Evolutionary conservation across 176 grass and related monocot species (phyloP).

Genomic region (Otatea glauca): DNA sequence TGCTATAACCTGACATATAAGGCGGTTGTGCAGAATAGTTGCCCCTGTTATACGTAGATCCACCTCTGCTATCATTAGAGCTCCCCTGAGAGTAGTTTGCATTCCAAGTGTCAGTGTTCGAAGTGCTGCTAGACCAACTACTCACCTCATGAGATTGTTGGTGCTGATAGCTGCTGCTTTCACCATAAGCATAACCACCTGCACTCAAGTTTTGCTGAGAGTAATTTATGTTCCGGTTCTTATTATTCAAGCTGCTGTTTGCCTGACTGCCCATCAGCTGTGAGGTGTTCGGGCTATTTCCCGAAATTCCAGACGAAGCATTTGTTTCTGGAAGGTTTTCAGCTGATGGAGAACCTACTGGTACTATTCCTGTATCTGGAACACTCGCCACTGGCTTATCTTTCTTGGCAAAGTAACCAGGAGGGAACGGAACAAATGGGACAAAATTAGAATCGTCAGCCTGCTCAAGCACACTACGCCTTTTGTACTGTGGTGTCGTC

Average conservation of each 20-base stretch:
- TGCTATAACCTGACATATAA: conserved; percentile 45
- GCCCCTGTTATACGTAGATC: conserved; percentile 21
- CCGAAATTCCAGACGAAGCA: conserved; percentile 5
- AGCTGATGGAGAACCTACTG: conserved; percentile 43
- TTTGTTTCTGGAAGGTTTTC: conserved; percentile 36
- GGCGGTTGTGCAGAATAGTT: conserved; percentile 39
- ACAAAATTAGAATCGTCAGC: conserved; percentile 72
- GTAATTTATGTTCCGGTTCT: conserved; percentile 36
- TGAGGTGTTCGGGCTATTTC: conserved; percentile 35
- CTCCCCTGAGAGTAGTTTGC: conserved; percentile 32
- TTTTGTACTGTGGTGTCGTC: conserved; percentile 80
- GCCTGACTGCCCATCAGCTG: conserved; percentile 6
- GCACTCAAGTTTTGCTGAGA: conserved; percentile 40
- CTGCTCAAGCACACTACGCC: conserved; percentile 67
- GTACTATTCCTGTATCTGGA: conserved; percentile 12
- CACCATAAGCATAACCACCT: conserved; percentile 21
- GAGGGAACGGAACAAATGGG: conserved; percentile 90
- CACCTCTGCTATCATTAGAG: conserved; percentile 27
- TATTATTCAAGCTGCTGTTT: conserved; percentile 42
- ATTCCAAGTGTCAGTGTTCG: conserved; percentile 9
- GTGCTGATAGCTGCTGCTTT: conserved; percentile 37
- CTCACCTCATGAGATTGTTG: conserved; percentile 33
- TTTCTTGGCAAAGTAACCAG: conserved; percentile 94
- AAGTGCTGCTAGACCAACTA: not conserved
- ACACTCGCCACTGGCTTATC: conserved; percentile 51